Base-by-base conservation (phyloP, 208 protist genomes). In the Kentomonas sorsogonicus region DNA sequence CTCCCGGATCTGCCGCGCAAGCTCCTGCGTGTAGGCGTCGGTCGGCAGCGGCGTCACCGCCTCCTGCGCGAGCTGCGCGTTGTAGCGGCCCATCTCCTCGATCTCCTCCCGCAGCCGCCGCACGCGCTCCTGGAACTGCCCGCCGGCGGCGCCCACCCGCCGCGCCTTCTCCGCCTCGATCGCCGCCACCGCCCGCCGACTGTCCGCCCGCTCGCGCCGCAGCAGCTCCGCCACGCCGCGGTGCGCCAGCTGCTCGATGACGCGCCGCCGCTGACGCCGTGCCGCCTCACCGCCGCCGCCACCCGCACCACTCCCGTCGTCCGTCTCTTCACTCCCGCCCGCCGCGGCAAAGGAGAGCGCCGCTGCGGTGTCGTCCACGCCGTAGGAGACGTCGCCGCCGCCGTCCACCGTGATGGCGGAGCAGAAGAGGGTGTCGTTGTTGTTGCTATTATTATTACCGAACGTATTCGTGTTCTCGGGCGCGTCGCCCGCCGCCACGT, bases 1-100 rank as follows among this genome's bases (percentile, higher is more conserved):
- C 22, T 79, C 78, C 25, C 74, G 77, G n/a, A 86, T 56, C 44
- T 68, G 75, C 30, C 69, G 66, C 31, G 68, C 71, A 26, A 91
- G 74, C 59, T 82, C 77, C 64, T 83, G 71, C 22, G 69, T 68
- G 56, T 91, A 79, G 25, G 81, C 74, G 56, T 94, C 86, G 22
- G 63, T 58, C n/a, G 79, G 83, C 9, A 91, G 63, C 4, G 77
- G 83, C 38, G 67, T 74, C 54, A 69, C 79, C 64, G 85, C 87
- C 51, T 91, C 86, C 31, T 73, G 62, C 18, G 67, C 67, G 26
- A 89, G 78, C 55, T 67, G 67, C 18, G 57, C 66, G 55, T 91
- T 89, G 34, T 33, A 40, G 23, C 25, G 39, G 23, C 46, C 56
- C 27, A 86, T 26, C 50, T 72, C 57, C 55, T 79, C 70, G 23